Evolutionary conservation across 441 rosid genomes (phyloP).

Genomic region (Omphalea diandra): DNA sequence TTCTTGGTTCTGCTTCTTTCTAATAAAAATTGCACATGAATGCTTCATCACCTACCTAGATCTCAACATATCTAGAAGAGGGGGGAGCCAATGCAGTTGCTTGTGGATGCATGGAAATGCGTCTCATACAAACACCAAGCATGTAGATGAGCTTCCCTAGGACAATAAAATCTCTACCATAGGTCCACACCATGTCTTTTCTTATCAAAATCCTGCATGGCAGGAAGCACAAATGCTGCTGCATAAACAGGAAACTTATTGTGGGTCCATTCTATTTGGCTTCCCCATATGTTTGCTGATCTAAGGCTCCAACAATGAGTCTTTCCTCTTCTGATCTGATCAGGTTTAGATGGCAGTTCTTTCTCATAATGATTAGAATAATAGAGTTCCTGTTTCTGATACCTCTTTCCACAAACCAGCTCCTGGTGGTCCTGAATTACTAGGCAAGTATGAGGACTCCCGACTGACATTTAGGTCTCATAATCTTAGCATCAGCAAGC

Average conservation of each 20-base stretch:
- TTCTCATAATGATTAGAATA: conserved; percentile 86
- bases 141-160: conserved; percentile 92
- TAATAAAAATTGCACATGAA: conserved; percentile 6
- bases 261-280: conserved; percentile 54
- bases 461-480: conserved; percentile 54
- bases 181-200: conserved; percentile 94
- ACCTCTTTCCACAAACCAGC: conserved; percentile 80
- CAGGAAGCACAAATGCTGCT: conserved; percentile 98
- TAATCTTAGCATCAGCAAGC: conserved; percentile 67
- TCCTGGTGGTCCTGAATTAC: conserved; percentile 65
- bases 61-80: conserved; percentile 81
- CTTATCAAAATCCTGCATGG: conserved; percentile 94
- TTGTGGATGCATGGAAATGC: conserved; percentile 92
- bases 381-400: conserved; percentile 55
- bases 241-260: conserved; percentile 86
- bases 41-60: conserved; percentile 50
- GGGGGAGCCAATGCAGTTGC: conserved; percentile 79
- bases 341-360: conserved; percentile 63
- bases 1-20: conserved; percentile 9
- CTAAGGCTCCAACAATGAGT: conserved; percentile 73
- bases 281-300: conserved; percentile 44
- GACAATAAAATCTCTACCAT: conserved; percentile 83
- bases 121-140: conserved; percentile 93
- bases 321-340: conserved; percentile 69
- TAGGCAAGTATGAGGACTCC: conserved; percentile 70